These are phyloP conservation scores for Rhizophora mangle DNA, from an alignment of 345 rosid species.

Conservation along the genomic window DNA sequence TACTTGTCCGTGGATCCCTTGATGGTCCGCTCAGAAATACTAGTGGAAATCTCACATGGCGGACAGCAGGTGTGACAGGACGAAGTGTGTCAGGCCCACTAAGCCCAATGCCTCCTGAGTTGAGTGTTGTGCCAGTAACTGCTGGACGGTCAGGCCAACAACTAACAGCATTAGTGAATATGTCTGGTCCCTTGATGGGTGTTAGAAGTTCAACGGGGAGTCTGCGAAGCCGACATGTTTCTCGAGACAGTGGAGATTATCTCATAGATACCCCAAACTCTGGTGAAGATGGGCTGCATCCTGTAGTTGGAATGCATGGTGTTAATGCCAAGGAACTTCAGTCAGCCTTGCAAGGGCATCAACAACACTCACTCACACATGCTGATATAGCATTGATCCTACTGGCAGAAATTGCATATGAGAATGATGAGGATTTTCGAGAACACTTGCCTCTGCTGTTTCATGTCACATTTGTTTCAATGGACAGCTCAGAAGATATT, in stretches of 20 bases:
- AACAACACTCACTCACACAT: constrained; percentile 92
- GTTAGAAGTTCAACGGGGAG: constrained; percentile 96
- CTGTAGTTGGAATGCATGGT: constrained; percentile 69
- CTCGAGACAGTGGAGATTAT: constrained; percentile 95
- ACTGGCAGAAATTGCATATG: constrained; percentile 96
- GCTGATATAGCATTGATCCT: constrained; percentile 98
- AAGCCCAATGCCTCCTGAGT: constrained; percentile 91
- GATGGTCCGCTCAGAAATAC: constrained; percentile 91
- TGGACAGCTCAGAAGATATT: constrained; percentile 99
- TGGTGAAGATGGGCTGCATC: constrained; percentile 79
- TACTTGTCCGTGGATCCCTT: constrained; percentile 91
- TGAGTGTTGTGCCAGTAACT: constrained; percentile 69
- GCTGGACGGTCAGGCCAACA: constrained; percentile 95
- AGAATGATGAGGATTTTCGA: constrained; percentile 97
- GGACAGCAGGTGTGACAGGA: constrained; percentile 80
- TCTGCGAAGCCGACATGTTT: constrained; percentile 88
- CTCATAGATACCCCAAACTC: constrained; percentile 94
- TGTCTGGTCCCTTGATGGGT: constrained; percentile 96
- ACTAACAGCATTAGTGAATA: constrained; percentile 80
- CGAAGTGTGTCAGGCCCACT: constrained; percentile 90
- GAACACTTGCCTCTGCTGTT: constrained; percentile 96
- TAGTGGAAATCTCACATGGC: constrained; percentile 95
- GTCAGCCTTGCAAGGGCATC: constrained; percentile 98
- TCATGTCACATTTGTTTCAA: constrained; percentile 98
- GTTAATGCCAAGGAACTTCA: constrained; percentile 94